Evolutionary conservation across 768 basidiomycete species (phyloP), one percentile per base, ranked within the genome.

Genomic region (Kondoa malvinella): DNA sequence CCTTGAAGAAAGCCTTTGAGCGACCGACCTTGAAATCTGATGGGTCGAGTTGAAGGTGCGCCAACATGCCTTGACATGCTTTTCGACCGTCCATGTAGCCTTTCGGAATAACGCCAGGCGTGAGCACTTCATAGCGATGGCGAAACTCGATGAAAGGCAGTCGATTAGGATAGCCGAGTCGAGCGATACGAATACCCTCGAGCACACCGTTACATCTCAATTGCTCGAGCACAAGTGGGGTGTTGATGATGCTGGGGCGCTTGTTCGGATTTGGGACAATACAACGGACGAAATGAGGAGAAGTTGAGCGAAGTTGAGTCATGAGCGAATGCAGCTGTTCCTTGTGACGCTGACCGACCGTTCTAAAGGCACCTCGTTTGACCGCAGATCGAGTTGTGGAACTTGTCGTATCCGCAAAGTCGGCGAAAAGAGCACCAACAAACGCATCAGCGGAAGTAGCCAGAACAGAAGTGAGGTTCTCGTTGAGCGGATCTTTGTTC

Each of bases 1-100:
- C 92, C 76, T 97, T 97, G 84, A 99, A 97, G 81, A 97, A 99
- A 69, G 96, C 88, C 79, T 99, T 99, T 40, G 91, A 94, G 0
- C 89, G 90, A 3, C 95, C 95, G 66, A 97, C 88, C 74, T 86
- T 88, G 82, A 85, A 95, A 25, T 85, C 81, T 1, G 83, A 80
- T 61, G 87, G 85, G 75, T 95, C 92, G 34, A 99, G 83, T 60
- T 92, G 88, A 57, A 97, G 80, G 2, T 88, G 84, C 67, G 86
- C 85, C 34, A 95, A 87, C 84, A 99, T 96, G 3, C 88, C 83
- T 34, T 87, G 80, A 73, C 88, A 94, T 1, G 95, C 92, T 76
- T 92, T 91, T 4, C 92, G 85, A 12, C 94, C 92, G 72, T 99
- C 95, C 87, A 99, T 92, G 75, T 97, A 99, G 3, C 94, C 95